A percentile compares a stretch with the other conserved stretches of the same genome.
Conservation (phyloP, 2,329 filamentous ascomycete genomes). For the Ascochyta pisi region DNA sequence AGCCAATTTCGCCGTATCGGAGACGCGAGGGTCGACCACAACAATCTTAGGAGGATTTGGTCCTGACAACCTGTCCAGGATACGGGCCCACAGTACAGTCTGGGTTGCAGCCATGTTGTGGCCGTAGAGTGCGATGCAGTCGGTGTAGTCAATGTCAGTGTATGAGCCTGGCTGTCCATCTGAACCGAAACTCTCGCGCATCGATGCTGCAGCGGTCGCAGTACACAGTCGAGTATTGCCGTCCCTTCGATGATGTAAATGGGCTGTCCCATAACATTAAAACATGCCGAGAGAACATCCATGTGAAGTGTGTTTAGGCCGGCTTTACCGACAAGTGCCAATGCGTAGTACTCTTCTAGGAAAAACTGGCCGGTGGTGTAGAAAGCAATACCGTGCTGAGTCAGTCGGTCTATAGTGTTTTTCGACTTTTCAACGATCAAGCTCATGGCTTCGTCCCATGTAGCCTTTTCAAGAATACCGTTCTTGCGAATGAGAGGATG, state of each 20-base stretch:
- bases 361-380: constrained; percentile 16
- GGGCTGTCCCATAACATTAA: too few relatives aligned
- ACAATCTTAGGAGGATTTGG: constrained; percentile 12
- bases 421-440: constrained; percentile 17
- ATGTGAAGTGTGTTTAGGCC: constrained; percentile 16
- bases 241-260: not conserved
- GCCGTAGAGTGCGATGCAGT: constrained; percentile 12
- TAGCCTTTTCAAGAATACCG: constrained; percentile 11
- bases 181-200: constrained; percentile 14
- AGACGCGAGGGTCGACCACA: constrained; percentile 13
- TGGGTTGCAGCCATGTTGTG: constrained; percentile 18
- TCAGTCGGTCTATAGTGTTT: constrained; percentile 8
- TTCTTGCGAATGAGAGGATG: constrained; percentile 15
- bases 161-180: constrained; percentile 15
- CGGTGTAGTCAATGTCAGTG: constrained; percentile 17
- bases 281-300: not conserved
- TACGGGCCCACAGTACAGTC: constrained; percentile 9
- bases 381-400: constrained; percentile 13
- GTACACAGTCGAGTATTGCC: constrained; percentile 15
- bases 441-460: constrained; percentile 20
- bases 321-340: constrained; percentile 15
- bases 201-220: constrained; percentile 13
- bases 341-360: constrained; percentile 15
- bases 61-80: constrained; percentile 11
- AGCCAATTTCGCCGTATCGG: constrained; percentile 14